A percentile compares a stretch with the other conserved stretches of the same genome.
Conservation (phyloP, 805 yeast genomes). For the Yarrowia sp. region DNA sequence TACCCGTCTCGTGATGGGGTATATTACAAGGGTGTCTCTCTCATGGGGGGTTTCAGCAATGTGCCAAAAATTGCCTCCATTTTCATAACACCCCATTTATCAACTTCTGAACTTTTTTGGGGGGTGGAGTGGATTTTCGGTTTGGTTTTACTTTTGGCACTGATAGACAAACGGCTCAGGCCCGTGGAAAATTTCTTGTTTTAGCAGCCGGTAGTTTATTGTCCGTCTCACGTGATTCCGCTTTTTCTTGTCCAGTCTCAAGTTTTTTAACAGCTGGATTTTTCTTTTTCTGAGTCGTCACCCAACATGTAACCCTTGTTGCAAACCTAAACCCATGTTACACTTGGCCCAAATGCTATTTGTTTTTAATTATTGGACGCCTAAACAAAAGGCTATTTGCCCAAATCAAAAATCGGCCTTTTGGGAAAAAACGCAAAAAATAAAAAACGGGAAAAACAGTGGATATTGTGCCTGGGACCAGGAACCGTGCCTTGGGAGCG, state of each 20-base stretch:
- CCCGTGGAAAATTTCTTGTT: no score
- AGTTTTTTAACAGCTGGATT: no score
- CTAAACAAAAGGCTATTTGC: background rate
- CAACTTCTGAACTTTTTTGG: background rate
- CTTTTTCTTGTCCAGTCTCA: no score
- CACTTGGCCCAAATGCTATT: background rate
- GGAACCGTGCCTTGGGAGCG: conserved; percentile 19
- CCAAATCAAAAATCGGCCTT: background rate
- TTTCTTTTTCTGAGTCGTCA: no score
- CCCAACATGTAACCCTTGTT: background rate
- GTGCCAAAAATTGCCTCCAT: no score
- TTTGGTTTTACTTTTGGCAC: background rate
- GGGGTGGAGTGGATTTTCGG: background rate
- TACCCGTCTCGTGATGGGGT: no score
- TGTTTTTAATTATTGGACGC: background rate
- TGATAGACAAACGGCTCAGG: no score
- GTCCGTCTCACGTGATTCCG: no score
- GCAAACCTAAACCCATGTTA: background rate
- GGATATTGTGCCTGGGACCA: conserved; percentile 15
- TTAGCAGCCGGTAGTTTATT: no score
- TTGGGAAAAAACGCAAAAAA: conserved; percentile 3
- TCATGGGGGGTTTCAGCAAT: no score
- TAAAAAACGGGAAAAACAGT: background rate
- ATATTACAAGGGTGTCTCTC: no score
- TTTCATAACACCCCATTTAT: background rate